Evolutionary conservation across 1,284 basidiomycete species (phyloP).

Genomic region (Cutaneotrichosporon sp.): DNA sequence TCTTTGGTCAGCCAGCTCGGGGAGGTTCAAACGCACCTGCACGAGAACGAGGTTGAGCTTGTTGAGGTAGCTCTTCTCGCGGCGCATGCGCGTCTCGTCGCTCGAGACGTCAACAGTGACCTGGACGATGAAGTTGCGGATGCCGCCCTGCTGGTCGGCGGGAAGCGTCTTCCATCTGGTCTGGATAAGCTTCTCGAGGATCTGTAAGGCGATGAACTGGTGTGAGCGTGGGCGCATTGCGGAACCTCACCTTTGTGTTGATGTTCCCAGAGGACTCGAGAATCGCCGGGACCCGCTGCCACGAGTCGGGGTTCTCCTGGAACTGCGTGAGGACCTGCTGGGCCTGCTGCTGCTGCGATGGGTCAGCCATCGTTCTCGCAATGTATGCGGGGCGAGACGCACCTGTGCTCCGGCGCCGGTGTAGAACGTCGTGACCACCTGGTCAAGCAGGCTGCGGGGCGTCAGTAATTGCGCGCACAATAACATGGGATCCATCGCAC

Average conservation of each 20-base stretch:
- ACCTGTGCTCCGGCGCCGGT: constrained; percentile 75
- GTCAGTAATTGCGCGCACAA: constrained; percentile 1
- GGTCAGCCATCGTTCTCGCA: background rate
- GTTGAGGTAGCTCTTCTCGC: constrained; percentile 94
- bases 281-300: constrained; percentile 95
- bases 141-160: constrained; percentile 89
- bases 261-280: constrained; percentile 81
- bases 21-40: constrained; percentile 63
- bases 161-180: constrained; percentile 97
- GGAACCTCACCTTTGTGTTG: constrained; percentile 79
- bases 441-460: constrained; percentile 67
- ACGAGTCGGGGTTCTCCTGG: constrained; percentile 96
- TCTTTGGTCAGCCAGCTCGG: constrained; percentile 58
- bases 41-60: constrained; percentile 97
- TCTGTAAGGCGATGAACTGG: constrained; percentile 91
- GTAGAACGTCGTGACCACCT: constrained; percentile 81
- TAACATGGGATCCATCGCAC: constrained; percentile 11
- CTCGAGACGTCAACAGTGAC: constrained; percentile 90
- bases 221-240: background rate
- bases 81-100: constrained; percentile 80
- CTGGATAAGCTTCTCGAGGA: constrained; percentile 89
- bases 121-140: constrained; percentile 95
- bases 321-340: constrained; percentile 91
- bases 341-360: constrained; percentile 80
- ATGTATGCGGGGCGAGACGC: constrained; percentile 33